Percentiles rank a stretch among this genome's conserved stretches.
Conservation (phyloP, 2,329 filamentous ascomycete genomes). For the Arthrobotrys megalospora region DNA sequence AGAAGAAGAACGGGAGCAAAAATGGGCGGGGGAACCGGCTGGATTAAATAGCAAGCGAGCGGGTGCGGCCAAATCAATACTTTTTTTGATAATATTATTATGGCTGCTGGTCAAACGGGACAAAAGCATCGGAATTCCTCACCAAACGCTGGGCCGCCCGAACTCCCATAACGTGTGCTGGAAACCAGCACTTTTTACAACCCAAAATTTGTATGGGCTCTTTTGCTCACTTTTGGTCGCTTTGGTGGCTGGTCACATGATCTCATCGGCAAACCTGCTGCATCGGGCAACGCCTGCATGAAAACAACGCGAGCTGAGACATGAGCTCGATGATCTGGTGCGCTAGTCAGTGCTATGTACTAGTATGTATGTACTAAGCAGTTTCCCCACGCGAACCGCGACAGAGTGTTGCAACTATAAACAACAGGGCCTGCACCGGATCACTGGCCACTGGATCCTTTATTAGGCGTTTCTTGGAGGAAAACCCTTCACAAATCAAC, state of each 20-base stretch:
- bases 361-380: too few relatives aligned
- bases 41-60: slow-evolving; percentile 60
- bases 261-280: slow-evolving; percentile 38
- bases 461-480: slow-evolving; percentile 12
- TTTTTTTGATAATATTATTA: not conserved
- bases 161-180: slow-evolving; percentile 50
- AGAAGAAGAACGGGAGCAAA: slow-evolving; percentile 16
- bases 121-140: slow-evolving; percentile 30
- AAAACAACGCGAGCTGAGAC: slow-evolving; percentile 49
- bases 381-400: slow-evolving; percentile 23
- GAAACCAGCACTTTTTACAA: slow-evolving; percentile 59
- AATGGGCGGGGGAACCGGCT: slow-evolving; percentile 41
- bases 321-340: slow-evolving; percentile 25
- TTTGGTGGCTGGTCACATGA: slow-evolving; percentile 32
- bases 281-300: not conserved
- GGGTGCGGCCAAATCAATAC: slow-evolving; percentile 51
- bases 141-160: slow-evolving; percentile 42
- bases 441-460: slow-evolving; percentile 11
- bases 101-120: slow-evolving; percentile 12
- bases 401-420: not conserved
- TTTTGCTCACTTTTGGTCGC: slow-evolving; percentile 35
- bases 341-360: slow-evolving; percentile 3
- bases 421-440: slow-evolving; percentile 3
- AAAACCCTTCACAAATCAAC: not conserved
- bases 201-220: slow-evolving; percentile 52